Evolutionary conservation across 1,284 basidiomycete species (phyloP), one percentile per base, ranked within the genome.

Genomic region (Agroathelia rolfsii): DNA sequence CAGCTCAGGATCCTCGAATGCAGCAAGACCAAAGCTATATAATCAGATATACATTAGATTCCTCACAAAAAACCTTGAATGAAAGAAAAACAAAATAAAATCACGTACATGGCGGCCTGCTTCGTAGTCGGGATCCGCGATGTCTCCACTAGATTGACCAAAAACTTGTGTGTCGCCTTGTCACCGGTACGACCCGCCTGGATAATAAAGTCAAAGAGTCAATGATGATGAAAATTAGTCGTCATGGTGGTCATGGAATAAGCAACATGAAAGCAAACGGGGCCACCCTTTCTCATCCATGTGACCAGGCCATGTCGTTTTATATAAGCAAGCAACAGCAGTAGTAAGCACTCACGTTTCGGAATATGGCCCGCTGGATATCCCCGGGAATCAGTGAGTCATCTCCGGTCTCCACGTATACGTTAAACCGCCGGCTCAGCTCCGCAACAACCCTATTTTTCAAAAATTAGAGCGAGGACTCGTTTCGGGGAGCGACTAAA

Each of bases 361-460:
- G 46, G 50, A 68, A 81, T 14, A 66, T 69, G 30, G 63, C 51
- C 13, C 62, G 51, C 45, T 79, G 69, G 30, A 92, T 56, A 56
- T 92, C 86, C 14, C 74, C 66, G 5, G 89, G 86, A 43, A 97
- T 89, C 35, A 59, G 66, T 4, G 78, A 80, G 44, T 85, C 78
- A 47, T 95, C 86, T 10, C 73, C 73, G 15, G 74, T 82, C 43
- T 74, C 66, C 42, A 84, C 55, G 53, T 79, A 86, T 22, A 73
- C 62, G 28, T 66, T 61, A 61, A 96, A 97, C 37, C 88, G 78
- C 29, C 61, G 59, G 49, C 69, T 68, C 37, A 94, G 65, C 53
- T 89, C 85, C 34, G 69, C 62, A 36, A 90, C 55, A 15, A 87
- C 83, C 30, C 82, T 86, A 40, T 5, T 22, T 11, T 39, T 18